Evolutionary conservation across 768 basidiomycete genomes (phyloP).

Genomic region (Lactarius akahatsu): DNA sequence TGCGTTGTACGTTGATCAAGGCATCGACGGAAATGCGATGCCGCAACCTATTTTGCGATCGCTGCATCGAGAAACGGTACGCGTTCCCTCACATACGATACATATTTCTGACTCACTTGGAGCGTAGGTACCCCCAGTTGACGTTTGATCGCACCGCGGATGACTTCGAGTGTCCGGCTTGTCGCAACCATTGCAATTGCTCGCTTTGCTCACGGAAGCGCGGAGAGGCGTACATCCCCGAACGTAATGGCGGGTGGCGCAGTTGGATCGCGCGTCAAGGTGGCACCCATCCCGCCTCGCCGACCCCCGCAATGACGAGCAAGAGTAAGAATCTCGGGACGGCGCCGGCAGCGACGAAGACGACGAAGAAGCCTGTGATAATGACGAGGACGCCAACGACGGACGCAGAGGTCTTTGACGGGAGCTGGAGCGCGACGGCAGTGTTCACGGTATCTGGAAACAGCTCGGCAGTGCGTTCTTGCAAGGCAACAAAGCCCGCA

Average conservation of each 20-base stretch:
- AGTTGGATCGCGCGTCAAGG: slow-evolving; percentile 8
- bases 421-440: not conserved
- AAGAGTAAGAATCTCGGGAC: not conserved
- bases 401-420: not conserved
- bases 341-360: not conserved
- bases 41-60: slow-evolving; percentile 19
- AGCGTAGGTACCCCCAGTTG: slow-evolving; percentile 42
- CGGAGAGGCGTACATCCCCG: slow-evolving; percentile 47
- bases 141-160: slow-evolving; percentile 36
- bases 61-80: slow-evolving; percentile 27
- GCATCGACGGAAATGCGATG: not conserved
- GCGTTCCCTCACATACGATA: not conserved
- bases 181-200: slow-evolving; percentile 50
- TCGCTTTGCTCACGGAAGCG: slow-evolving; percentile 44
- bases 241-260: slow-evolving; percentile 31
- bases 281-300: not conserved
- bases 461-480: slow-evolving; percentile 1
- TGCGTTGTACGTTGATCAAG: slow-evolving; percentile 14
- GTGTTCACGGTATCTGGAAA: slow-evolving; percentile 3
- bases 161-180: slow-evolving; percentile 46
- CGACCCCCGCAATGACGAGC: not conserved
- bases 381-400: not conserved
- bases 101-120: not conserved
- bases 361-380: not conserved
- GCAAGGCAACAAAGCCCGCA: not conserved